Conservation (phyloP, 495 filamentous ascomycete genomes). For the Penicillium longicatenatum region DNA sequence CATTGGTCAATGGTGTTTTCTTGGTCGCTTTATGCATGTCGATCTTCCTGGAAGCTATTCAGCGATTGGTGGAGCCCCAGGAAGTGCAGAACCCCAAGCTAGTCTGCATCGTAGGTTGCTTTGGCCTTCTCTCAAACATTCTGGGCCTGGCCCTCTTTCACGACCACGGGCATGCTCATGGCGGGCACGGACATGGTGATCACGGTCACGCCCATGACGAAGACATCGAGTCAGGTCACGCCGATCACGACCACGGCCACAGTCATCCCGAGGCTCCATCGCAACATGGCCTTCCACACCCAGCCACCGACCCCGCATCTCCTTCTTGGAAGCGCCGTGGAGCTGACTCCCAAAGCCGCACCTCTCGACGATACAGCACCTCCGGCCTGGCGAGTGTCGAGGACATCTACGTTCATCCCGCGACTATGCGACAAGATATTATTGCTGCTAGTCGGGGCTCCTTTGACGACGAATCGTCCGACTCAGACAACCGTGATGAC, state of each 20-base stretch:
- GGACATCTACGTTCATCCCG: slow-evolving; percentile 84
- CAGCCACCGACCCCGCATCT: slow-evolving; percentile 31
- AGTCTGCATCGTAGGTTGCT: slow-evolving; percentile 82
- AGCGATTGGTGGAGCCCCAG: slow-evolving; percentile 85
- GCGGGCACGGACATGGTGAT: slow-evolving; percentile 56
- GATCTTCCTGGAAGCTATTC: slow-evolving; percentile 92
- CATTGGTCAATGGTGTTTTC: slow-evolving; percentile 95
- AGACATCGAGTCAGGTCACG: slow-evolving; percentile 48
- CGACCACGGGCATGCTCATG: slow-evolving; percentile 92
- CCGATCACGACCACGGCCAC: slow-evolving; percentile 30
- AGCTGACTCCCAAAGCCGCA: slow-evolving; percentile 44
- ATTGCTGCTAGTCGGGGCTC: slow-evolving; percentile 68
- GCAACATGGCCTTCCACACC: slow-evolving; percentile 36
- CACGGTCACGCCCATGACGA: slow-evolving; percentile 48
- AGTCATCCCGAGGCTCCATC: background rate
- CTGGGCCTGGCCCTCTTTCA: slow-evolving; percentile 88
- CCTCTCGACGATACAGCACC: slow-evolving; percentile 55
- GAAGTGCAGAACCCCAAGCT: slow-evolving; percentile 79
- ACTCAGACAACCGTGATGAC: slow-evolving; percentile 53
- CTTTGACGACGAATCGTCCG: slow-evolving; percentile 53
- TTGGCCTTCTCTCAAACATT: slow-evolving; percentile 87
- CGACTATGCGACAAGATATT: slow-evolving; percentile 86
- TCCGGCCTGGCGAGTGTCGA: slow-evolving; percentile 60
- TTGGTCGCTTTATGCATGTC: slow-evolving; percentile 92
- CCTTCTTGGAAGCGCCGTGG: slow-evolving; percentile 35